These are phyloP conservation scores for Glebionis coronaria DNA, from an alignment of 129 eudicot genomes.

Conservation along the genomic window DNA sequence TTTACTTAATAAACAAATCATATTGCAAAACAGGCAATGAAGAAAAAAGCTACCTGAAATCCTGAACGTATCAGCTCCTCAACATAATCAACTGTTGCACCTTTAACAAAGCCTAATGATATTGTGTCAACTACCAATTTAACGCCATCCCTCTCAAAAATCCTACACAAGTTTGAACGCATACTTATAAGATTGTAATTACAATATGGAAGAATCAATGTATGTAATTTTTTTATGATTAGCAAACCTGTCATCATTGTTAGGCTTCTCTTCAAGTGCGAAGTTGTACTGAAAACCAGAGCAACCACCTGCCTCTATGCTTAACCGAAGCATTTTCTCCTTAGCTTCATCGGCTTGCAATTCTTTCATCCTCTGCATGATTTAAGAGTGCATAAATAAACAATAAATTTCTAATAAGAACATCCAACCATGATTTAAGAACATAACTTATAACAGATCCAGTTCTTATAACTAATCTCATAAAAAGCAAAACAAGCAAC, in stretches of 20 bases:
- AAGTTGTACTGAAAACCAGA: slow-evolving; percentile 97
- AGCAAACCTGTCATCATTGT: slow-evolving; percentile 75
- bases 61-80: slow-evolving; percentile 97
- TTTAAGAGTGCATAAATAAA: neutral
- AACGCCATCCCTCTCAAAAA: slow-evolving; percentile 88
- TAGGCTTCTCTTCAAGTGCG: slow-evolving; percentile 72
- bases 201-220: neutral
- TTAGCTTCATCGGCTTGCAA: slow-evolving; percentile 72
- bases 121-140: slow-evolving; percentile 89
- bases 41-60: slow-evolving; percentile 60
- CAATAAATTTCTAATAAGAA: neutral
- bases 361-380: slow-evolving; percentile 81
- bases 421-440: neutral
- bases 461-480: neutral
- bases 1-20: neutral
- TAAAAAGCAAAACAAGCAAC: neutral
- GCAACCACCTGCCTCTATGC: slow-evolving; percentile 99
- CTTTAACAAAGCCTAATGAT: slow-evolving; percentile 88
- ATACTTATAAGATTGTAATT: neutral
- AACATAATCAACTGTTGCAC: slow-evolving; percentile 94
- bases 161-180: slow-evolving; percentile 38
- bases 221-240: neutral
- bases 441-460: neutral
- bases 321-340: slow-evolving; percentile 78
- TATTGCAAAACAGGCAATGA: slow-evolving; percentile 1